Evolutionary conservation across 1,284 basidiomycete genomes (phyloP).

Genomic region (Tilletia caries): DNA sequence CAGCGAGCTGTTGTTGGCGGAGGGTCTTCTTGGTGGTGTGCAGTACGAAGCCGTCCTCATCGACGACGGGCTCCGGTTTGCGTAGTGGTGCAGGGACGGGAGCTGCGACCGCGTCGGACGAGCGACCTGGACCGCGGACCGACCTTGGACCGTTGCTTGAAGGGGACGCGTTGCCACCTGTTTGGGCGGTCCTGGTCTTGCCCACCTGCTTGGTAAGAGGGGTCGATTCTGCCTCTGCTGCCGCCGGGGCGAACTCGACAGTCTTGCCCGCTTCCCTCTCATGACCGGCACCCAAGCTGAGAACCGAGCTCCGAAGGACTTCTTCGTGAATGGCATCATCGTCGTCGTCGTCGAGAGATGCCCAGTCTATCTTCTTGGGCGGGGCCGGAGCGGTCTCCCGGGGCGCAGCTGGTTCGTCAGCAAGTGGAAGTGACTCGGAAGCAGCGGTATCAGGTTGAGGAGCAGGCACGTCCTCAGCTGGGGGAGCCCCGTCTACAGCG

Average conservation of each 20-base stretch:
- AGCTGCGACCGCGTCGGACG: not conserved
- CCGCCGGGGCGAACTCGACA: not conserved
- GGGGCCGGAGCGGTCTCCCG: not conserved
- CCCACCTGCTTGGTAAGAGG: not conserved
- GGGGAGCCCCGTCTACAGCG: not conserved
- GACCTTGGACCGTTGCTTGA: not conserved
- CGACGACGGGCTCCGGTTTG: constrained; percentile 25
- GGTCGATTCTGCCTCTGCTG: not conserved
- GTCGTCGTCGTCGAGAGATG: constrained; percentile 2
- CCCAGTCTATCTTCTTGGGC: constrained; percentile 12
- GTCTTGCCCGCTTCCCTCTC: too few species aligned
- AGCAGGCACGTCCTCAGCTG: not conserved
- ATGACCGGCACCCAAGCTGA: not conserved
- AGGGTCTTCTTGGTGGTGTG: constrained; percentile 32
- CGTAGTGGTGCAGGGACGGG: not conserved
- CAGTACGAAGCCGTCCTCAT: constrained; percentile 35
- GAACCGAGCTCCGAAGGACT: not conserved
- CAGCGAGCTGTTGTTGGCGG: constrained; percentile 25
- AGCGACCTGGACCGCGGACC: not conserved
- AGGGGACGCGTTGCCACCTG: not conserved
- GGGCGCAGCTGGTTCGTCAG: not conserved
- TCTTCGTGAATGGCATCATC: not conserved
- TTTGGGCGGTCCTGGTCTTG: too few species aligned
- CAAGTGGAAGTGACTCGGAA: not conserved
- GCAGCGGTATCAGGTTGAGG: not conserved